Evolutionary conservation across 371 early-diverging fungal genomes (phyloP).

Genomic region (Phascolomyces articulosus): DNA sequence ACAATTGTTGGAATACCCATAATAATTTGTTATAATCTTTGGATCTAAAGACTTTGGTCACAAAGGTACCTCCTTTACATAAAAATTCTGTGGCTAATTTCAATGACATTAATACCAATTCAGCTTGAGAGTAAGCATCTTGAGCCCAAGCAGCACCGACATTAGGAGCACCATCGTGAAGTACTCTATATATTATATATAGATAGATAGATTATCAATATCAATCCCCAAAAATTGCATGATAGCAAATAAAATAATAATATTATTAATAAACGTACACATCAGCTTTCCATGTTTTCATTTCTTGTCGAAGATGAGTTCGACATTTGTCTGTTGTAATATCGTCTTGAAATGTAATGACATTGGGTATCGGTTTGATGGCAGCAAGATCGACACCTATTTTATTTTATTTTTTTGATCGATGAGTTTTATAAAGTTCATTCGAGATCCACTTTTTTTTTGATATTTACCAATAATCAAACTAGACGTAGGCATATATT

Average conservation of each 20-base stretch:
- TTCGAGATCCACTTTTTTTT: no score
- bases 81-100: conserved; percentile 98
- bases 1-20: conserved; percentile 98
- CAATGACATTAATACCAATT: conserved; percentile 94
- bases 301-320: conserved; percentile 78
- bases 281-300: conserved; percentile 99
- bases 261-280: conserved; percentile 84
- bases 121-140: conserved; percentile 98
- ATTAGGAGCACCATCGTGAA: conserved; percentile 99
- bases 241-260: no score
- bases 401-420: neutral
- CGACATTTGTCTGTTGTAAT: conserved; percentile 97
- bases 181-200: conserved; percentile 58
- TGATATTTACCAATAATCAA: conserved; percentile 81
- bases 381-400: conserved; percentile 96
- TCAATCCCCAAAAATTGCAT: no score
- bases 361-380: conserved; percentile 97
- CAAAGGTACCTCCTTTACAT: conserved; percentile 94
- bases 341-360: conserved; percentile 96
- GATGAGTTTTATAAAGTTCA: neutral
- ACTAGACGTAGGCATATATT: conserved; percentile 95
- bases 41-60: conserved; percentile 99
- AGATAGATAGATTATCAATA: neutral
- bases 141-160: conserved; percentile 98
- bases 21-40: conserved; percentile 99